Conservation (phyloP, 1,284 basidiomycete genomes). For the Heliocybe sulcata region DNA sequence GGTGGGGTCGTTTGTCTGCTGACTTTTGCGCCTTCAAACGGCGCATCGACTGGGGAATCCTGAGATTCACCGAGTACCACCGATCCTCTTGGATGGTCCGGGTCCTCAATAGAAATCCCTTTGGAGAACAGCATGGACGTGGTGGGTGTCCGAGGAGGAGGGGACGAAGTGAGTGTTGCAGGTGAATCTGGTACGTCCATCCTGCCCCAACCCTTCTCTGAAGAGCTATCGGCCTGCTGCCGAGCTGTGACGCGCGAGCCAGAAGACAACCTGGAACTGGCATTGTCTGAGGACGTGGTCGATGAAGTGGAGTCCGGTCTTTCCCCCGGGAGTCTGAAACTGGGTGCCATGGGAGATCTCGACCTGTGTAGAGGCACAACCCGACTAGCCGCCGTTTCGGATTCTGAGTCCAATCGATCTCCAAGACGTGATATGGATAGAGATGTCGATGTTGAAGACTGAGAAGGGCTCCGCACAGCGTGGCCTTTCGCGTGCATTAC, state of each 20-base stretch:
- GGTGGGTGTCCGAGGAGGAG: slow-evolving; percentile 33
- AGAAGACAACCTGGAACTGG: background rate
- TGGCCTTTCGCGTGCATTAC: slow-evolving; percentile 33
- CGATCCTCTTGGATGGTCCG: slow-evolving; percentile 27
- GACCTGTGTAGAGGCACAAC: slow-evolving; percentile 55
- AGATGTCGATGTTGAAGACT: slow-evolving; percentile 52
- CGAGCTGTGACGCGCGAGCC: slow-evolving; percentile 5
- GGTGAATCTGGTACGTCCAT: slow-evolving; percentile 31
- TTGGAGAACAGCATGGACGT: slow-evolving; percentile 13
- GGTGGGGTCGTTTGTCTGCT: slow-evolving; percentile 31
- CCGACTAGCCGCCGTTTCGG: slow-evolving; percentile 45
- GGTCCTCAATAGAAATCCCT: slow-evolving; percentile 17
- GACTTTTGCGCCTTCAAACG: slow-evolving; percentile 20
- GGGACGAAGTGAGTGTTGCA: slow-evolving; percentile 36
- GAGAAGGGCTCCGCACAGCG: slow-evolving; percentile 39
- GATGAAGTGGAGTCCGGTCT: slow-evolving; percentile 16
- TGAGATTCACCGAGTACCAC: slow-evolving; percentile 28
- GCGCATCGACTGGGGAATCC: slow-evolving; percentile 20
- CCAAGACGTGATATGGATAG: slow-evolving; percentile 19
- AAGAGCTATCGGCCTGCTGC: slow-evolving; percentile 7
- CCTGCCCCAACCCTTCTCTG: slow-evolving; percentile 24
- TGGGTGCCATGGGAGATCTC: slow-evolving; percentile 65
- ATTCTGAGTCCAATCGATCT: slow-evolving; percentile 42
- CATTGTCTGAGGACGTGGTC: slow-evolving; percentile 15
- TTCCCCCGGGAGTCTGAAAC: slow-evolving; percentile 27